Evolutionary conservation across 192 early-diverging fungal species (phyloP).

Genomic region (Backusella luteola): DNA sequence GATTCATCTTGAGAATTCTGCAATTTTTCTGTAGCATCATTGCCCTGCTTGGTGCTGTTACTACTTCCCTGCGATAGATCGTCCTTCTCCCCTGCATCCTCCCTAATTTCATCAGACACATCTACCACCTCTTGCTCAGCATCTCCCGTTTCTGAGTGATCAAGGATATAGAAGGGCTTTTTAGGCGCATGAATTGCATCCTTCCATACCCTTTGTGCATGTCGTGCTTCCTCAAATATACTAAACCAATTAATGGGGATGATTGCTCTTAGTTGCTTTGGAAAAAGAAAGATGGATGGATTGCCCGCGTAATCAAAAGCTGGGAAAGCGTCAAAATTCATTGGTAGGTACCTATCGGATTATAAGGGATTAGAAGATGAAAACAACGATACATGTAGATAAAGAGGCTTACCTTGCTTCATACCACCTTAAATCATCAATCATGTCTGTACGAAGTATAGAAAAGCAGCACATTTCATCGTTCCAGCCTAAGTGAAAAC

Average conservation of each 20-base stretch:
- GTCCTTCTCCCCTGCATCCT: neutral
- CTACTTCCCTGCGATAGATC: neutral
- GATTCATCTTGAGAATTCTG: neutral
- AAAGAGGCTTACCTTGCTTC: constrained; percentile 16
- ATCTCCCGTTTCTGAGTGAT: neutral
- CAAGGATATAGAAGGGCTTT: neutral
- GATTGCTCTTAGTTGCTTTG: constrained; percentile 18
- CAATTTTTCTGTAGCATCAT: neutral
- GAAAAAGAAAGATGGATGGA: constrained; percentile 35
- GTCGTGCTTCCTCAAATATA: constrained; percentile 39
- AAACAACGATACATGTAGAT: neutral
- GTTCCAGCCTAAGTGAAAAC: constrained; percentile 29
- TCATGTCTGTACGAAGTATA: constrained; percentile 35
- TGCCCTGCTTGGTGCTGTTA: neutral
- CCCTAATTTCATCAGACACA: neutral
- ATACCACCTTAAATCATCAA: constrained; percentile 34
- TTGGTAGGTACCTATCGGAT: constrained; percentile 25
- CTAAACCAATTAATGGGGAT: constrained; percentile 38
- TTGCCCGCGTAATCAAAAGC: constrained; percentile 38
- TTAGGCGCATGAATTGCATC: neutral
- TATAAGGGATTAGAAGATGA: neutral
- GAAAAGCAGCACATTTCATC: constrained; percentile 44
- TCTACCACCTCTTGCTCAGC: neutral
- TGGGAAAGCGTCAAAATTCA: constrained; percentile 33
- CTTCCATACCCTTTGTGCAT: constrained; percentile 31